phyloP scores from a whole-genome alignment of 176 grass and related monocot species.

The Oryza australiensis region DNA sequence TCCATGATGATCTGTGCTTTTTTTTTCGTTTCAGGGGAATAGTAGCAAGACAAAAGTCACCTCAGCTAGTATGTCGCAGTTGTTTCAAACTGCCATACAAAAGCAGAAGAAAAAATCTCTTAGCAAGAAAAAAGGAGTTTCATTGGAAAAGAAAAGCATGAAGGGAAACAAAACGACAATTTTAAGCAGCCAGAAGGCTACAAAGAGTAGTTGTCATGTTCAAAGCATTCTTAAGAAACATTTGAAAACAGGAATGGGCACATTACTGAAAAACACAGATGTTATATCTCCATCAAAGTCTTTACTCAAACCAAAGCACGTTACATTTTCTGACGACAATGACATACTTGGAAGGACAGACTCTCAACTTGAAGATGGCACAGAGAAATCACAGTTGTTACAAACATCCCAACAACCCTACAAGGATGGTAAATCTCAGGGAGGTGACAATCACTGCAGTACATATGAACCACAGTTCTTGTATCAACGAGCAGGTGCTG shows the following conservation, averaged over 20 bases:
- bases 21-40: conserved; percentile 58
- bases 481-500: conserved; percentile 26
- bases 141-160: conserved; percentile 48
- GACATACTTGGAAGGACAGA: conserved; percentile 35
- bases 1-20: conserved; percentile 18
- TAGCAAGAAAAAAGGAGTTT: conserved; percentile 57
- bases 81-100: conserved; percentile 48
- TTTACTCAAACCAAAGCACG: conserved; percentile 49
- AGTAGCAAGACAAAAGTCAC: conserved; percentile 21
- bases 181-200: conserved; percentile 46
- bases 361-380: conserved; percentile 41
- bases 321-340: conserved; percentile 60
- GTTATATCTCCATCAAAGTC: conserved; percentile 21
- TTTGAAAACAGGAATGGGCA: conserved; percentile 31
- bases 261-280: conserved; percentile 24
- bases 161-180: conserved; percentile 44
- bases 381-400: conserved; percentile 38
- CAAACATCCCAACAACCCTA: conserved; percentile 29
- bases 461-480: conserved; percentile 29
- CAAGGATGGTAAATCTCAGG: conserved; percentile 18
- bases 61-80: conserved; percentile 54
- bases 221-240: conserved; percentile 68
- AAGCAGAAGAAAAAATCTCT: conserved; percentile 43
- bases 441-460: conserved; percentile 27
- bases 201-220: conserved; percentile 36